Conservation (phyloP, 306 rosid species). For the Cercis canadensis region DNA sequence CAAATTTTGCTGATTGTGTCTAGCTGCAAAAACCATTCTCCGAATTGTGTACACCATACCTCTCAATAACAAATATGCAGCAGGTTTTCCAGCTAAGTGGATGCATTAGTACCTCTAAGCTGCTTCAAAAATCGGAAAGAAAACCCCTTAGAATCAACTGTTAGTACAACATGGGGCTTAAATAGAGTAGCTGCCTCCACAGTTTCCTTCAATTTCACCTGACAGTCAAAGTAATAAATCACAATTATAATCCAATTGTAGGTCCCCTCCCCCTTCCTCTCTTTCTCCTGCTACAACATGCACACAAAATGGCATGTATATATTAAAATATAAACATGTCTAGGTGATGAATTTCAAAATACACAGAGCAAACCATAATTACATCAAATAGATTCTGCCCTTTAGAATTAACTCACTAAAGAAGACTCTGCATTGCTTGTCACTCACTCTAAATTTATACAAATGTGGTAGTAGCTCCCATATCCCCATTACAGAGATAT, state of each 20-base stretch:
- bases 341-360: background rate
- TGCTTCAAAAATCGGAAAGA: slow-evolving; percentile 84
- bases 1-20: slow-evolving; percentile 46
- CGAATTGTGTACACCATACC: slow-evolving; percentile 44
- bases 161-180: slow-evolving; percentile 84
- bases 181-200: slow-evolving; percentile 73
- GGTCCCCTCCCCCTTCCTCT: background rate
- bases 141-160: slow-evolving; percentile 88
- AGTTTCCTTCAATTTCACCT: slow-evolving; percentile 77
- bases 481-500: slow-evolving; percentile 89
- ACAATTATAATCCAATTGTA: background rate
- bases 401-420: background rate
- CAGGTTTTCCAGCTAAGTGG: slow-evolving; percentile 35
- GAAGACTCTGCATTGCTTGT: slow-evolving; percentile 11
- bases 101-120: slow-evolving; percentile 69
- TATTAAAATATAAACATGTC: too few species aligned
- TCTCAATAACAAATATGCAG: slow-evolving; percentile 34
- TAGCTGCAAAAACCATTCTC: slow-evolving; percentile 78
- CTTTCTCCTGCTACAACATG: background rate
- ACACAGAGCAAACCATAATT: background rate
- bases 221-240: slow-evolving; percentile 31
- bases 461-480: slow-evolving; percentile 91
- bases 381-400: background rate
- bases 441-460: slow-evolving; percentile 71
- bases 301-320: too few species aligned